phyloP scores from a whole-genome alignment of 768 basidiomycete species.

The Rhizopogon vulgaris region DNA sequence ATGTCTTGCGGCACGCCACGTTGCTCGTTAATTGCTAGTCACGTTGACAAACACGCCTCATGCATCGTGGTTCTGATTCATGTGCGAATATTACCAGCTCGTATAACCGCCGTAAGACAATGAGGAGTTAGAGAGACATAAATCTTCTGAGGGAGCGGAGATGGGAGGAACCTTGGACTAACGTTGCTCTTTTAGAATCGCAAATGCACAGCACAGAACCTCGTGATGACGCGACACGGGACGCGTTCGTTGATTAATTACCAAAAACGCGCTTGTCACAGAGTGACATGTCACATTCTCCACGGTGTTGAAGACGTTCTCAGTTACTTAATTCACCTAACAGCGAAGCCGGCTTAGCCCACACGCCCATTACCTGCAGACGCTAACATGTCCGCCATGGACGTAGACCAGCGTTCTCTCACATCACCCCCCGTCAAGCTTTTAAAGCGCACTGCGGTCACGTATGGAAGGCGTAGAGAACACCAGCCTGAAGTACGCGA shows the following conservation, averaged over 20 bases:
- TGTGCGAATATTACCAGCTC: background rate
- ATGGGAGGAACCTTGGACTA: background rate
- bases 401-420: background rate
- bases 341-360: constrained; percentile 2
- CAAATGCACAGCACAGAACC: background rate
- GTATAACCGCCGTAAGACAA: too few species aligned
- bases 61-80: background rate
- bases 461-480: constrained; percentile 21
- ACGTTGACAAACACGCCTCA: too few species aligned
- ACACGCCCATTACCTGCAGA: background rate
- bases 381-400: constrained; percentile 3
- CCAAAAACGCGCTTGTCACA: constrained; percentile 31
- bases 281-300: constrained; percentile 24
- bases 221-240: constrained; percentile 9
- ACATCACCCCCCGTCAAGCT: constrained; percentile 3
- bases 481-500: constrained; percentile 2
- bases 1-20: too few species aligned
- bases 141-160: background rate
- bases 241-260: constrained; percentile 17
- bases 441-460: constrained; percentile 18
- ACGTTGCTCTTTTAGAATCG: background rate
- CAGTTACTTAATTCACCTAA: constrained; percentile 1
- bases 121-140: background rate
- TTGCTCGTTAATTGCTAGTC: too few species aligned
- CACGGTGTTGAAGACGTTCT: constrained; percentile 6